These are phyloP conservation scores for Coemansia sp. DNA, from an alignment of 192 early-diverging fungal genomes.

Conservation along the genomic window DNA sequence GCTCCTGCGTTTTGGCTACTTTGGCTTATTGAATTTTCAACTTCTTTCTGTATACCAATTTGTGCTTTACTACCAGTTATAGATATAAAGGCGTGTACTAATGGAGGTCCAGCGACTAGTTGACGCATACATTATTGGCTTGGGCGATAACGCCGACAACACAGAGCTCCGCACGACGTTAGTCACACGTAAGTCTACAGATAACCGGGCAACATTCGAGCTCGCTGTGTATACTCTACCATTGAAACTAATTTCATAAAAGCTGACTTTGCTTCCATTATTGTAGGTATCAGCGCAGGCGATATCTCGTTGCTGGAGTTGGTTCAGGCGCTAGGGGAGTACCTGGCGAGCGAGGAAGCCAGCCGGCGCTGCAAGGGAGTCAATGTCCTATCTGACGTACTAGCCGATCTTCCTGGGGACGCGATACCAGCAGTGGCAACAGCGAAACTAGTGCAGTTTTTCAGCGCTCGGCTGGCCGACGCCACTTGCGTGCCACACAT, in stretches of 20 bases:
- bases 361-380: slow-evolving; percentile 84
- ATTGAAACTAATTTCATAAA: background rate
- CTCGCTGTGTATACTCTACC: background rate
- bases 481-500: slow-evolving; percentile 69
- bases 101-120: slow-evolving; percentile 54
- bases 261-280: background rate
- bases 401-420: slow-evolving; percentile 47
- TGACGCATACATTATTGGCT: slow-evolving; percentile 54
- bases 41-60: background rate
- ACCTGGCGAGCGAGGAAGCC: slow-evolving; percentile 82
- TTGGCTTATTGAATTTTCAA: background rate
- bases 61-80: background rate
- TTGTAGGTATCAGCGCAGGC: slow-evolving; percentile 45
- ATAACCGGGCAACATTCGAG: background rate
- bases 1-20: background rate
- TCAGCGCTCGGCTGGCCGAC: slow-evolving; percentile 74
- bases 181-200: slow-evolving; percentile 24
- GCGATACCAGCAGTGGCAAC: slow-evolving; percentile 46
- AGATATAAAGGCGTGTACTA: slow-evolving; percentile 8
- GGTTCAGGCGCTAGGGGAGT: slow-evolving; percentile 78
- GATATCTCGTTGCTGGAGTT: slow-evolving; percentile 70
- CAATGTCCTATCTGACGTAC: slow-evolving; percentile 66
- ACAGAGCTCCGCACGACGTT: slow-evolving; percentile 32
- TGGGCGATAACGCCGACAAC: slow-evolving; percentile 50
- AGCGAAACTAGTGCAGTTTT: slow-evolving; percentile 70